These are phyloP conservation scores for Ceratobasidium sp. DNA, from an alignment of 1,284 basidiomycete species.

Conservation along the genomic window DNA sequence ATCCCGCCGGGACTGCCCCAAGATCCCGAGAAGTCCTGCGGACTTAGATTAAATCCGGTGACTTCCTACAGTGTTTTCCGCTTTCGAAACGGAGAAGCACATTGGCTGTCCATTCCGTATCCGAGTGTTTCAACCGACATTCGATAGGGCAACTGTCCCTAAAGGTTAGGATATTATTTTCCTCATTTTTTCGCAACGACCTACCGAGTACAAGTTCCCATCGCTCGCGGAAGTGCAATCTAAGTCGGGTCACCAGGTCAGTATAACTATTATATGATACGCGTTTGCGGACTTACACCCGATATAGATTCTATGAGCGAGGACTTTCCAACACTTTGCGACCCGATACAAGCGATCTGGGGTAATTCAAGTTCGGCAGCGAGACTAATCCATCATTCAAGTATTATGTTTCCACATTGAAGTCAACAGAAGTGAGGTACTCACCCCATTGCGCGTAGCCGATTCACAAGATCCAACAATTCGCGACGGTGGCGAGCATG, in stretches of 20 bases:
- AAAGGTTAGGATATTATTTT: not conserved
- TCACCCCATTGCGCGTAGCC: constrained; percentile 32
- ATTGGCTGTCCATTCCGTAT: constrained; percentile 49
- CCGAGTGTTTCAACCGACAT: constrained; percentile 48
- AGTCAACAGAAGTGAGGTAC: not conserved
- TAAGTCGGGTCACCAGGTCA: not conserved
- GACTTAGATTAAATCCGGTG: no score
- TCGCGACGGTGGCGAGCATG: constrained; percentile 39
- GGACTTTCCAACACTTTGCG: constrained; percentile 71
- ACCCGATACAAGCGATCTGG: constrained; percentile 67
- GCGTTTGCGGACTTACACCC: constrained; percentile 41
- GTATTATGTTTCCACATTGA: not conserved
- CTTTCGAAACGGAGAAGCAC: constrained; percentile 53
- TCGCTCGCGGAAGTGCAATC: constrained; percentile 50
- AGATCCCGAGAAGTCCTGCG: no score
- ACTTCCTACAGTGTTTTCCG: no score
- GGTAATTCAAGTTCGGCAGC: constrained; percentile 64
- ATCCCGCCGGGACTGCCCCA: no score
- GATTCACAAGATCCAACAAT: constrained; percentile 36
- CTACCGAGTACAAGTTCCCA: constrained; percentile 51
- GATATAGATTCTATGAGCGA: constrained; percentile 59
- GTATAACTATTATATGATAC: not conserved
- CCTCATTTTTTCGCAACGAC: not conserved
- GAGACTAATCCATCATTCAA: constrained; percentile 52
- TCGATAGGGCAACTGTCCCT: constrained; percentile 49